Evolutionary conservation across 2,329 filamentous ascomycete species (phyloP), one percentile per base, ranked within the genome.

Genomic region (Ceratocystis cubensis): DNA sequence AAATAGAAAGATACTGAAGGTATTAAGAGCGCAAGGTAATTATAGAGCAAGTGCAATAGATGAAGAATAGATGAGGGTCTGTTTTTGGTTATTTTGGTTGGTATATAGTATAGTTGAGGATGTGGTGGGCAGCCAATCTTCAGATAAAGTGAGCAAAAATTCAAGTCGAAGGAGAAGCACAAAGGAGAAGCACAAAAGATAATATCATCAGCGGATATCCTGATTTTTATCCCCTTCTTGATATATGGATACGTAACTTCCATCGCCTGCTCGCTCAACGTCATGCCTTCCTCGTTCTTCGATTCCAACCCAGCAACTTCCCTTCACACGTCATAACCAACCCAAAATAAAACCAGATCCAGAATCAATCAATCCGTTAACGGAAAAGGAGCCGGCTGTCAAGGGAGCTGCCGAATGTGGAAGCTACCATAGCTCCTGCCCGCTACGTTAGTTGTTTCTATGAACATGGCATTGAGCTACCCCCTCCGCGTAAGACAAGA

Each of bases 71-170:
- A 6, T 13, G 56, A 37, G 17, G 3, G 28, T 37, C n/a, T 8
- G 2, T 48, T 56, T 3, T 8, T 50, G 22, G 2, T n/a, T 50
- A 50, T n/a, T 50, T 30, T 30, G 28, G 28, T 17, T 28, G 50
- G 5, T 57, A 57, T 30, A 57, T n/a, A 22, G 22, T 59, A 33
- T n/a, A 13, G 10, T 59, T 37, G 25, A 59, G 28, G 56, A n/a
- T 59, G 28, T 63, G 44, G 61, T 50, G 61, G 61, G 44, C 61
- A 45, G 61, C 61, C 44, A 63, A 48, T 48, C 44, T 63, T 48
- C 28, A 33, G 28, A 33, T 46, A 10, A 15, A 63, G 6, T 28
- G 15, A 10, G 7, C 30, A 30, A 33, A 8, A 48, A 1, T 17
- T n/a, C 10, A 22, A 30, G 3, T 30, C 28, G 48, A 48, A 63